These are phyloP conservation scores for Dissophora ornata DNA, from an alignment of 192 early-diverging fungal species.

Conservation along the genomic window DNA sequence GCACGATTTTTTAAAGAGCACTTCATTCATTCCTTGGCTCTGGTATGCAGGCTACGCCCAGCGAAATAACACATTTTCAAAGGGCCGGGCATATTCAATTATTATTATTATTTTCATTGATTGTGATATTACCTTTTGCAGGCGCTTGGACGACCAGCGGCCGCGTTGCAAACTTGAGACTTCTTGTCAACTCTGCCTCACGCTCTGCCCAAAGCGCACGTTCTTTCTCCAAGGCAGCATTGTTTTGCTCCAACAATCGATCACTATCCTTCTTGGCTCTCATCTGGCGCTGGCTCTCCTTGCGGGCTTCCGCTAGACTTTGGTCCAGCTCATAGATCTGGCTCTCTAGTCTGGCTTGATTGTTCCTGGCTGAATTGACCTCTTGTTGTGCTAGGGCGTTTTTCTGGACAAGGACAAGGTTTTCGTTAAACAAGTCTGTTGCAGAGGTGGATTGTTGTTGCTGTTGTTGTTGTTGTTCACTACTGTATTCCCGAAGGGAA, in stretches of 20 bases:
- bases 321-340: constrained; percentile 63
- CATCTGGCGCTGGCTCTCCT: constrained; percentile 50
- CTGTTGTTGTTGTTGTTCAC: constrained; percentile 20
- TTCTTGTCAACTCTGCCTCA: constrained; percentile 57
- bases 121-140: constrained; percentile 26
- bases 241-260: constrained; percentile 44
- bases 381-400: constrained; percentile 48
- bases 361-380: constrained; percentile 34
- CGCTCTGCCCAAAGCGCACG: constrained; percentile 57
- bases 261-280: constrained; percentile 60
- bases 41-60: too few species aligned
- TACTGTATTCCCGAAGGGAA: constrained; percentile 14
- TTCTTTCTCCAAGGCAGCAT: constrained; percentile 54
- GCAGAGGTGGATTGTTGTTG: constrained; percentile 6
- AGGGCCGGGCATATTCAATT: too few species aligned
- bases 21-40: too few species aligned
- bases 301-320: constrained; percentile 45
- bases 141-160: constrained; percentile 52
- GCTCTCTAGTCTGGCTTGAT: constrained; percentile 58
- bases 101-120: not conserved
- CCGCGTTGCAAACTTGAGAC: constrained; percentile 54
- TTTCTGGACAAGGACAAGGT: constrained; percentile 50
- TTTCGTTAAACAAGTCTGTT: constrained; percentile 46
- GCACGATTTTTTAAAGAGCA: too few species aligned
- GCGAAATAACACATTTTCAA: too few species aligned